Base-by-base conservation (phyloP, 306 rosid species). In the Benincasa hispida region DNA sequence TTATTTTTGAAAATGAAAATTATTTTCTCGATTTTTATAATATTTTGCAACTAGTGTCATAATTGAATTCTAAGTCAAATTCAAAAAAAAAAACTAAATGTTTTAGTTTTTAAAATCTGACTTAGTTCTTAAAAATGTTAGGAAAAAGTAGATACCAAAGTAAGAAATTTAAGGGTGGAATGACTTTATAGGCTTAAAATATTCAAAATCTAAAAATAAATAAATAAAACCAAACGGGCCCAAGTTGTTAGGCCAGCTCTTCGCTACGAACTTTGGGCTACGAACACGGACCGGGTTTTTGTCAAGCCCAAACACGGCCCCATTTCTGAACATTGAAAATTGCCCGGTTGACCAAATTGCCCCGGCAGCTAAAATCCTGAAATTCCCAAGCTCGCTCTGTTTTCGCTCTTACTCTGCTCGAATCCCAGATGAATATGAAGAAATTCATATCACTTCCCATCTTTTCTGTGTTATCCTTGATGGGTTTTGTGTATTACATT, bases 391-490 rank as follows among this genome's bases (percentile, higher is more conserved):
- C 25, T 66, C 9, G 25, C 34, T 30, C 57, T 37, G 32, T 74
- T 62, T 58, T 73, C 22, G 34, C 19, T 51, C 11, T 5, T 12
- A 6, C 28, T 56, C 54, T 58, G 67, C 54, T 50, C 27, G 61
- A 62, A 82, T 14, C 55, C 79, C 22, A 34, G 85, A 79, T 67
- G 92, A 86, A 84, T 78, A 72, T 76, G 53, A 59, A 68, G 66
- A 87, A 84, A 73, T 83, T 93, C 76, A 50, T 84, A 8, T 85
- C 97, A 62, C 17, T 85, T 53, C 96, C 96, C 5, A 72, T 91
- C 22, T 56, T 87, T 17, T 80, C 85, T 59, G 96, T 88, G 74
- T 76, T 93, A 27, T 54, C 75, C 41, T 78, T 85, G 68, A 81
- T 88, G 80, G 41, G 82, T 41, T 87, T 88, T 74, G 83, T 86